phyloP scores from a whole-genome alignment of 345 rosid genomes.

The Syzygium oleosum region DNA sequence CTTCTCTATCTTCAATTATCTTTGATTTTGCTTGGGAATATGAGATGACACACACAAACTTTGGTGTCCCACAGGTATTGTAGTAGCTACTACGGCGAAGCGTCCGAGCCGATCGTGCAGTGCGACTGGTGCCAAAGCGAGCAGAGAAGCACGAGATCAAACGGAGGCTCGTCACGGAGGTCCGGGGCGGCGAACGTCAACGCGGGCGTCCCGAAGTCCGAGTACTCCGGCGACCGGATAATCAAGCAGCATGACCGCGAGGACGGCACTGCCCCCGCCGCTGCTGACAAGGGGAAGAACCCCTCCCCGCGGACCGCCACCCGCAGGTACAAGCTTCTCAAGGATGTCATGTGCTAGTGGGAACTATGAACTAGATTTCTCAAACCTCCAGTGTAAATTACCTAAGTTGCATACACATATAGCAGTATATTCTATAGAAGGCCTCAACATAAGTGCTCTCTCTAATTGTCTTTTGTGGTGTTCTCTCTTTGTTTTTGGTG shows the following conservation, averaged over 20 bases:
- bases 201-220: constrained; percentile 35
- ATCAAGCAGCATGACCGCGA: constrained; percentile 40
- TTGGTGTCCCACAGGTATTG: constrained; percentile 49
- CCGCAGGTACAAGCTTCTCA: constrained; percentile 99
- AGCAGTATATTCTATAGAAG: not conserved
- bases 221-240: constrained; percentile 47
- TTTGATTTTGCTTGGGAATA: not conserved
- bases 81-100: constrained; percentile 74
- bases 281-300: constrained; percentile 41
- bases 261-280: constrained; percentile 7
- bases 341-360: constrained; percentile 88
- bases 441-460: not conserved
- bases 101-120: constrained; percentile 45
- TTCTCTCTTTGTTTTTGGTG: not conserved
- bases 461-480: constrained; percentile 7
- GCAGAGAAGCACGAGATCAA: constrained; percentile 28
- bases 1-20: not conserved
- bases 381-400: not conserved
- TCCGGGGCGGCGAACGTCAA: constrained; percentile 17
- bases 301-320: constrained; percentile 67
- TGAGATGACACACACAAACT: not conserved
- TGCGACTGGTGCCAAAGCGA: constrained; percentile 96
- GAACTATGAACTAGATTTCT: not conserved
- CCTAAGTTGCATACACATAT: not conserved
- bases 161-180: constrained; percentile 39